These are phyloP conservation scores for Mychonastes homosphaera DNA, from an alignment of 139 green algal species.

Conservation along the genomic window DNA sequence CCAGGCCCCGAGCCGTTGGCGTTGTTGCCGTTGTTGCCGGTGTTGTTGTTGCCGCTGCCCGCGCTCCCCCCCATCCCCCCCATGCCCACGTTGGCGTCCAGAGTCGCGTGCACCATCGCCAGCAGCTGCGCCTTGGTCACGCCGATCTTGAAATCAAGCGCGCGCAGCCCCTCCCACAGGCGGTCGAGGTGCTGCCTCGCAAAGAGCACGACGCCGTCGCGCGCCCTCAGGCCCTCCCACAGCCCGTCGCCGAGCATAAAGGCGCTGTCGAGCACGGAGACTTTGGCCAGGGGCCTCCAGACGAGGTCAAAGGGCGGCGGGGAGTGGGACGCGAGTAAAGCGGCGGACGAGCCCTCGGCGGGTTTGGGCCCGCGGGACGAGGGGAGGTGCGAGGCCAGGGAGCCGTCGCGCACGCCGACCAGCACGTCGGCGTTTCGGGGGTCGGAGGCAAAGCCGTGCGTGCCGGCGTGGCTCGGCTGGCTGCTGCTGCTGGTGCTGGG, in stretches of 20 bases:
- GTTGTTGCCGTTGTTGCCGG: constrained; percentile 28
- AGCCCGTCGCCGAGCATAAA: constrained; percentile 74
- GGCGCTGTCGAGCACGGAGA: constrained; percentile 66
- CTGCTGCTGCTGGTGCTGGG: background rate
- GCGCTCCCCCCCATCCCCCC: background rate
- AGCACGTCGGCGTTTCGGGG: constrained; percentile 50
- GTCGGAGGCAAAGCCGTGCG: constrained; percentile 43
- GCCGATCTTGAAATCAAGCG: constrained; percentile 56
- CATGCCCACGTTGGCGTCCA: constrained; percentile 33
- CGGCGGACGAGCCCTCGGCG: no score
- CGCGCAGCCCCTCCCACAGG: constrained; percentile 41
- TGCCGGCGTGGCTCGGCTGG: constrained; percentile 16
- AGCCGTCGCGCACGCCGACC: constrained; percentile 56
- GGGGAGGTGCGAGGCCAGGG: no score
- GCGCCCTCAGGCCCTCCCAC: constrained; percentile 60
- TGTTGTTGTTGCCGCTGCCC: background rate
- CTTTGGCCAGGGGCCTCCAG: constrained; percentile 31
- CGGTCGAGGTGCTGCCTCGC: constrained; percentile 46
- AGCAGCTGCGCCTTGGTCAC: constrained; percentile 23
- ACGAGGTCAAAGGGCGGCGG: constrained; percentile 52
- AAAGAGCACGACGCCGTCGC: constrained; percentile 44
- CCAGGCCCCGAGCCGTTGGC: background rate
- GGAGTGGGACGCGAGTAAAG: no score
- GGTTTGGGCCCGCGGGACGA: no score
- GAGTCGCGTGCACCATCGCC: constrained; percentile 16